A percentile compares a stretch with the other conserved stretches of the same genome.
Conservation (phyloP, 306 rosid genomes). For the Vigna nakashimae region DNA sequence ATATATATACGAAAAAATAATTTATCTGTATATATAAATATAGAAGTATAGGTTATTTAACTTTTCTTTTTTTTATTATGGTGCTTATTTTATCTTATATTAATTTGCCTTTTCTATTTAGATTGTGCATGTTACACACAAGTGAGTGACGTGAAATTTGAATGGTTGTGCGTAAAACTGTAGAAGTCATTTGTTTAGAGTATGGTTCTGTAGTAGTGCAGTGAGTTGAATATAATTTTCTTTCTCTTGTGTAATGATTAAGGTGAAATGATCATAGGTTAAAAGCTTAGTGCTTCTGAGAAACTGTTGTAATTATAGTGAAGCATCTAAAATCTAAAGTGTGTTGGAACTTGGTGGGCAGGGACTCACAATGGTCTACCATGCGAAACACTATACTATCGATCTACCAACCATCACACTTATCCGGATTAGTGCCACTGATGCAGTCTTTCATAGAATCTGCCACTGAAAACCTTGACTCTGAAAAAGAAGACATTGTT, state of each 20-base stretch:
- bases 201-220: constrained; percentile 26
- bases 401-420: constrained; percentile 81
- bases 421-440: constrained; percentile 75
- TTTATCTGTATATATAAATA: too few relatives aligned
- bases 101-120: not conserved
- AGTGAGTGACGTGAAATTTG: constrained; percentile 6
- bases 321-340: not conserved
- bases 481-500: constrained; percentile 55
- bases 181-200: not conserved
- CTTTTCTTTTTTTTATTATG: not conserved
- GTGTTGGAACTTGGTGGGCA: constrained; percentile 45
- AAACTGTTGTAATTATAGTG: not conserved
- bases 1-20: too few relatives aligned
- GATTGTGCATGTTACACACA: not conserved
- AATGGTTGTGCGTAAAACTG: not conserved
- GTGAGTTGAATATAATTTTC: constrained; percentile 27
- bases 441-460: constrained; percentile 84
- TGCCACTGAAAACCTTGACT: constrained; percentile 71
- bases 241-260: constrained; percentile 15
- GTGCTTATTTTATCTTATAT: not conserved
- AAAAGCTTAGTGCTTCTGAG: not conserved
- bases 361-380: constrained; percentile 91
- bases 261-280: not conserved
- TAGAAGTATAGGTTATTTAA: too few relatives aligned
- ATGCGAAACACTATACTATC: constrained; percentile 84